A percentile compares a stretch with the other conserved stretches of the same genome.
Conservation (phyloP, 352 stramenopile species). For the Phytophthora multivora region DNA sequence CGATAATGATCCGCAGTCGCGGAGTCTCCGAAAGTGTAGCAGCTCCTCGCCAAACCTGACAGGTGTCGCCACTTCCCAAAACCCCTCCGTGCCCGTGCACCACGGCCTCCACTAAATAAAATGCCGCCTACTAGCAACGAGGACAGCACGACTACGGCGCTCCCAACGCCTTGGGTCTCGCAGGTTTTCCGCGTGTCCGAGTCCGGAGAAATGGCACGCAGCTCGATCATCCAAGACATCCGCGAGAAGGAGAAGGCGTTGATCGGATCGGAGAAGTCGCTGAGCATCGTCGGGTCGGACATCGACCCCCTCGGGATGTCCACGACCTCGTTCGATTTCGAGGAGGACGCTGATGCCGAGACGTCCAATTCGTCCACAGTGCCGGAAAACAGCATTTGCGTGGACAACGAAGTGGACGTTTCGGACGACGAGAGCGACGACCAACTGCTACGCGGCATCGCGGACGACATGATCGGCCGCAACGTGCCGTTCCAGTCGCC, state of each 20-base stretch:
- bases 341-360: slow-evolving; percentile 6
- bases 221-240: slow-evolving; percentile 19
- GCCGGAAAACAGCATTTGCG: slow-evolving; percentile 16
- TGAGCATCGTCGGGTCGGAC: slow-evolving; percentile 23
- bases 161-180: slow-evolving; percentile 24
- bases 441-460: slow-evolving; percentile 40
- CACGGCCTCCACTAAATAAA: slow-evolving; percentile 15
- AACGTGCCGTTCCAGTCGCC: slow-evolving; percentile 59
- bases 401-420: slow-evolving; percentile 23
- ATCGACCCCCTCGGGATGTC: slow-evolving; percentile 23
- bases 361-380: slow-evolving; percentile 23
- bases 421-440: slow-evolving; percentile 22
- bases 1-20: background rate
- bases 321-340: slow-evolving; percentile 24
- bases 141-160: slow-evolving; percentile 14
- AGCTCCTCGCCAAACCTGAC: slow-evolving; percentile 20
- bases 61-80: slow-evolving; percentile 21
- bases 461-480: slow-evolving; percentile 52
- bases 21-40: slow-evolving; percentile 10
- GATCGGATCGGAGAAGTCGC: slow-evolving; percentile 4
- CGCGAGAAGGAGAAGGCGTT: slow-evolving; percentile 25
- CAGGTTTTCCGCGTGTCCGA: slow-evolving; percentile 29
- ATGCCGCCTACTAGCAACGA: slow-evolving; percentile 24
- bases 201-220: slow-evolving; percentile 13
- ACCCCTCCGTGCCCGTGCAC: slow-evolving; percentile 9